These are phyloP conservation scores for Fusarium papillatum DNA, from an alignment of 2,329 filamentous ascomycete genomes.

Conservation along the genomic window DNA sequence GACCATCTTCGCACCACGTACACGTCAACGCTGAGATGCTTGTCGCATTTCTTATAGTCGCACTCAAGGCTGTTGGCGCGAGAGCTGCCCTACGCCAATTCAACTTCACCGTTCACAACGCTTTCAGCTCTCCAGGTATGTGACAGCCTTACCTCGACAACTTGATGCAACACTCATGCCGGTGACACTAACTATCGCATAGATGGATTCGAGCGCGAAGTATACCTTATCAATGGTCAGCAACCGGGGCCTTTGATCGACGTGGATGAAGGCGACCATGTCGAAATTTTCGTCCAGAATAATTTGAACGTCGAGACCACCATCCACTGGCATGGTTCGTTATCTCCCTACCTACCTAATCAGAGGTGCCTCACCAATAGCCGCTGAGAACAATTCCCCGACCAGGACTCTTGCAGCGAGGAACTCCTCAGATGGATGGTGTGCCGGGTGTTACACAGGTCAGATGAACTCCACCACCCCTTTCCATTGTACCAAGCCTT, in stretches of 20 bases:
- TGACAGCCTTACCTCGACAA: background rate
- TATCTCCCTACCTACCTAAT: too few relatives aligned
- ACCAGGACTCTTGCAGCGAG: background rate
- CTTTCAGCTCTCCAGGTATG: background rate
- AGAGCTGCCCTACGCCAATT: background rate
- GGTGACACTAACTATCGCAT: background rate
- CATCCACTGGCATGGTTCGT: background rate
- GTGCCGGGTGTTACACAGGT: background rate
- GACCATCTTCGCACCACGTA: too few relatives aligned
- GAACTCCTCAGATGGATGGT: background rate
- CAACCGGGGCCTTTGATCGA: background rate
- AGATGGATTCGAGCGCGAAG: background rate
- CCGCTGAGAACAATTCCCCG: background rate
- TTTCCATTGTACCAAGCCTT: too few relatives aligned
- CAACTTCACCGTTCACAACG: background rate
- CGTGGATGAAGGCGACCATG: background rate
- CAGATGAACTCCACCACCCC: too few relatives aligned
- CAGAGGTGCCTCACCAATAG: too few relatives aligned
- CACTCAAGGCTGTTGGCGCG: background rate
- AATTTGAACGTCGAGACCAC: background rate
- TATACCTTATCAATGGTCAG: background rate
- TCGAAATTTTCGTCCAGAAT: background rate
- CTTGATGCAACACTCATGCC: too few relatives aligned
- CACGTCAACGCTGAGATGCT: background rate
- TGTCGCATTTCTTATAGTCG: background rate